These are phyloP conservation scores for Lathyrus sativus DNA, from an alignment of 306 rosid genomes.

Conservation along the genomic window DNA sequence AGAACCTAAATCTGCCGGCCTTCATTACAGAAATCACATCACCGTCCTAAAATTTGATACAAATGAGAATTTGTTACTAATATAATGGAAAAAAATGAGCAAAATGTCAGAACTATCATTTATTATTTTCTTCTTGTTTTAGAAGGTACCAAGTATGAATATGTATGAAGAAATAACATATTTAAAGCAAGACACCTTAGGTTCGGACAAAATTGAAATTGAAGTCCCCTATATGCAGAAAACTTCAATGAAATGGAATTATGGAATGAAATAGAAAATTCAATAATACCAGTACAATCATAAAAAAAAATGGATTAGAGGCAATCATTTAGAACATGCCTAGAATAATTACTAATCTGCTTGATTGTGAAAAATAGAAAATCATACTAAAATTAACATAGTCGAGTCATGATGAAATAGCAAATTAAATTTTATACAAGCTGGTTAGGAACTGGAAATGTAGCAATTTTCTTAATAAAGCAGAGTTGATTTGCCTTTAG, in stretches of 20 bases:
- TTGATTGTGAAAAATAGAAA: not conserved
- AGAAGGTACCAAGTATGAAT: not conserved
- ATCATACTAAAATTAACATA: not conserved
- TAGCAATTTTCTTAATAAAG: not conserved
- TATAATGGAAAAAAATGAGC: conserved; percentile 12
- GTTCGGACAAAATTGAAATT: not conserved
- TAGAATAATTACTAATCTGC: not conserved
- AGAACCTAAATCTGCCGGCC: conserved; percentile 75
- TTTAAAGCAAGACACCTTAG: not conserved
- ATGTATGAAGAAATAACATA: conserved; percentile 1
- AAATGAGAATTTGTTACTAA: conserved; percentile 11
- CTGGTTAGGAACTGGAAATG: not conserved
- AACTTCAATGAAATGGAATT: not conserved
- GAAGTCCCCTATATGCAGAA: not conserved
- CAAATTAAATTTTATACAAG: not conserved
- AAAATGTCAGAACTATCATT: not conserved
- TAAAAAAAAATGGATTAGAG: not conserved
- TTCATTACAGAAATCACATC: conserved; percentile 75
- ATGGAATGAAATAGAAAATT: not conserved
- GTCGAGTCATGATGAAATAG: not conserved
- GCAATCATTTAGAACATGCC: not conserved
- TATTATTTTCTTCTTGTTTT: conserved; percentile 23
- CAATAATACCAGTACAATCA: not conserved
- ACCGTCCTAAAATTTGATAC: conserved; percentile 52
- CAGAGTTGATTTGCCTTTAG: not conserved